Percentiles rank a stretch among this genome's conserved stretches.
Evolutionary conservation across 2,329 filamentous ascomycete genomes (phyloP).

Genomic region (Leptographium galeiforme): DNA sequence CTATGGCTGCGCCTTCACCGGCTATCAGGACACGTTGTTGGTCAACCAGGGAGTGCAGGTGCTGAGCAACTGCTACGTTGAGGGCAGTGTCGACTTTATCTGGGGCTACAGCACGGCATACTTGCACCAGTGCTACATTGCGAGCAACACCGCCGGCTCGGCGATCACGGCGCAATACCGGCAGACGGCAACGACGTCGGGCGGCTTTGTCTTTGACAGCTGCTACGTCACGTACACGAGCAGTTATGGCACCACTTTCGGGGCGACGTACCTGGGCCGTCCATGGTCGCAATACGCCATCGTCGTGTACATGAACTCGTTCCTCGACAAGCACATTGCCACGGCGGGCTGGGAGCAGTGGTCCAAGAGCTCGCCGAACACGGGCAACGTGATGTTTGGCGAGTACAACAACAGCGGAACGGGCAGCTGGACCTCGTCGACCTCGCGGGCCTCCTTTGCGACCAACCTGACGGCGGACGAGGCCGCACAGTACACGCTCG

Average conservation of each 20-base stretch:
- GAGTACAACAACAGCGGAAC: conserved; percentile 19
- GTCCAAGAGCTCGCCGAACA: conserved; percentile 19
- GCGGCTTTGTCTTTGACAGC: conserved; percentile 13
- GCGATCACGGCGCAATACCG: conserved; percentile 21
- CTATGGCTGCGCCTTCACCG: conserved; percentile 17
- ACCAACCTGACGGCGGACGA: conserved; percentile 21
- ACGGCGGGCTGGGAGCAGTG: conserved; percentile 39
- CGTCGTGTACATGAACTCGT: conserved; percentile 34
- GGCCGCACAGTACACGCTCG: conserved; percentile 21
- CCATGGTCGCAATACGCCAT: conserved; percentile 33
- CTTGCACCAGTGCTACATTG: conserved; percentile 24
- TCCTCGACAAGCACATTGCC: conserved; percentile 43
- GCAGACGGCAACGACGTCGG: conserved; percentile 15
- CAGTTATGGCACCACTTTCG: conserved; percentile 23
- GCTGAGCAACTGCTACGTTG: conserved; percentile 20
- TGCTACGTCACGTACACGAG: conserved; percentile 34
- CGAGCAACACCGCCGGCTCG: conserved; percentile 19
- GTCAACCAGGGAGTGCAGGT: conserved; percentile 19
- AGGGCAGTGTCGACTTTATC: conserved; percentile 16
- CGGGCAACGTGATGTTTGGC: conserved; percentile 20
- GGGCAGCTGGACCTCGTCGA: conserved; percentile 15
- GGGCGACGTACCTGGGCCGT: conserved; percentile 32
- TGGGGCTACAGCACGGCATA: conserved; percentile 8
- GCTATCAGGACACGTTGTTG: conserved; percentile 19
- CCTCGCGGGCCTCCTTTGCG: conserved; percentile 20